Conservation (phyloP, 768 basidiomycete species). For the Roridomyces roridus region DNA sequence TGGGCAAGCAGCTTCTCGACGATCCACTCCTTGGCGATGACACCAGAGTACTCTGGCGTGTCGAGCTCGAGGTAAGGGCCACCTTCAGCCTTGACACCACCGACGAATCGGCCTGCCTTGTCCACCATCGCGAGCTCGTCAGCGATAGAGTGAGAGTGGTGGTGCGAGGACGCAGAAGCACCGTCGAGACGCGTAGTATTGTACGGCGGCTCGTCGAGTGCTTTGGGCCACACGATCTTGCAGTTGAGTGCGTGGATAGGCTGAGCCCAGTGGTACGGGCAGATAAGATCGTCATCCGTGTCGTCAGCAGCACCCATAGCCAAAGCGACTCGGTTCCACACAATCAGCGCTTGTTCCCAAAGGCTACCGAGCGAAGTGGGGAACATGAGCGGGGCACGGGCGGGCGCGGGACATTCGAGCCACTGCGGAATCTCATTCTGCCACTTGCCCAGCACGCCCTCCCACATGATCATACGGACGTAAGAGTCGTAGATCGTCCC, state of each 20-base stretch:
- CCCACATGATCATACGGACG: conserved; percentile 85
- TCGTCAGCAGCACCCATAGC: conserved; percentile 13
- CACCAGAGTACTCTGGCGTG: conserved; percentile 79
- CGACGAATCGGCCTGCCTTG: conserved; percentile 13
- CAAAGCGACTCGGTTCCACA: conserved; percentile 25
- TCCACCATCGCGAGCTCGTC: conserved; percentile 17
- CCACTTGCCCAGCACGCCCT: conserved; percentile 81
- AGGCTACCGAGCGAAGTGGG: conserved; percentile 15
- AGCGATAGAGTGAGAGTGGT: conserved; percentile 9
- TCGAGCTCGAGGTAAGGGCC: conserved; percentile 70
- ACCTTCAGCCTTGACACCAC: conserved; percentile 7
- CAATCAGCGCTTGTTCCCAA: conserved; percentile 38
- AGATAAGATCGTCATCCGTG: conserved; percentile 64
- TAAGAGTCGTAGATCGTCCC: conserved; percentile 89
- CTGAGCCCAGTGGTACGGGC: conserved; percentile 82
- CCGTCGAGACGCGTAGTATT: conserved; percentile 26
- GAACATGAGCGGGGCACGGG: conserved; percentile 10
- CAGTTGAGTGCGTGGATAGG: conserved; percentile 83
- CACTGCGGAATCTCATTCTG: conserved; percentile 61
- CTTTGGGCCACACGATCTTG: conserved; percentile 79
- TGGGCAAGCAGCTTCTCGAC: conserved; percentile 85
- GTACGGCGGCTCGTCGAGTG: conserved; percentile 61
- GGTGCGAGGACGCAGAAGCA: conserved; percentile 1
- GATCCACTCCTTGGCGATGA: conserved; percentile 68
- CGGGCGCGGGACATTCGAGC: conserved; percentile 66